Conservation (phyloP, 805 yeast species). For the Hanseniaspora pseudoguilliermondii region DNA sequence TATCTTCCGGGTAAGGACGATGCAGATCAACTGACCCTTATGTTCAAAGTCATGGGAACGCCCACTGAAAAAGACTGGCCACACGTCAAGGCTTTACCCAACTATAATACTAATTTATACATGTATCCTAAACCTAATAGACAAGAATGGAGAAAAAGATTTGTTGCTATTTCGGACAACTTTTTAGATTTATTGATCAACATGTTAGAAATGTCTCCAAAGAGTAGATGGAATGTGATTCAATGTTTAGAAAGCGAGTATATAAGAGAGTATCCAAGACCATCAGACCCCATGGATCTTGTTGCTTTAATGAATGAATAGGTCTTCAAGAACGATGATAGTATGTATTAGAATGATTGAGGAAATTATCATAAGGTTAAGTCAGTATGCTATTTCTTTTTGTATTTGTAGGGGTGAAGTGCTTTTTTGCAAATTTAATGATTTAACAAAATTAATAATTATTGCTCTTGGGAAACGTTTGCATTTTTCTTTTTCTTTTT, state of each 20-base stretch:
- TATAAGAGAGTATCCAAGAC: slow-evolving; percentile 60
- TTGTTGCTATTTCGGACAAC: slow-evolving; percentile 78
- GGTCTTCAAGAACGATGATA: neutral
- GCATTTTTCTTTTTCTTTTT: too few relatives aligned
- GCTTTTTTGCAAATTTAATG: too few relatives aligned
- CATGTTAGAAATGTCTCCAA: slow-evolving; percentile 68
- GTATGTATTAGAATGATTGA: neutral
- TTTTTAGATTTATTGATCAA: slow-evolving; percentile 66
- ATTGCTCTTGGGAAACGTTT: too few relatives aligned
- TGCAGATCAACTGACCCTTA: slow-evolving; percentile 78
- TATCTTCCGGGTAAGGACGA: slow-evolving; percentile 90
- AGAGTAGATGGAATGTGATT: slow-evolving; percentile 52
- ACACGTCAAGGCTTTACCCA: slow-evolving; percentile 65
- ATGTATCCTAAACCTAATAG: slow-evolving; percentile 75
- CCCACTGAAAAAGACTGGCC: slow-evolving; percentile 92
- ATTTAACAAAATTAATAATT: too few relatives aligned
- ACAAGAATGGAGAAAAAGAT: slow-evolving; percentile 66
- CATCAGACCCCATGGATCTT: slow-evolving; percentile 44
- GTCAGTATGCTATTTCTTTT: too few relatives aligned
- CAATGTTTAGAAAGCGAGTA: slow-evolving; percentile 53
- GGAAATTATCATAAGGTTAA: neutral
- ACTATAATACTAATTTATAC: slow-evolving; percentile 51
- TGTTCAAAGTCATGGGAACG: slow-evolving; percentile 89
- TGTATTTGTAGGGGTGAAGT: too few relatives aligned
- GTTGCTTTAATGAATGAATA: slow-evolving; percentile 10